phyloP scores from a whole-genome alignment of 495 filamentous ascomycete species.

The Hypoxylon rickii region DNA sequence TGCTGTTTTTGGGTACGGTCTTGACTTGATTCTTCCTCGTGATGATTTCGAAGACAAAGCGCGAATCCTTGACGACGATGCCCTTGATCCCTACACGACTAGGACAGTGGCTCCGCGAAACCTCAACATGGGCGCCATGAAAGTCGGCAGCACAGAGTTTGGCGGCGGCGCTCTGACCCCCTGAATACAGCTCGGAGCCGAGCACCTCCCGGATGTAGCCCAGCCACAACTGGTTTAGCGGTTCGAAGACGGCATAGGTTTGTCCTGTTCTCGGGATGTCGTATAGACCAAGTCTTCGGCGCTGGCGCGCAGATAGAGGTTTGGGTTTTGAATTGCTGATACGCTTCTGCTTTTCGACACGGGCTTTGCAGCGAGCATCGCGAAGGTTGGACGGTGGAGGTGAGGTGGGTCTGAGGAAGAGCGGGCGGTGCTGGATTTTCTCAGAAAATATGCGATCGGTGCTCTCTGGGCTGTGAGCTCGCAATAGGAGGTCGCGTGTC shows the following conservation, averaged over 20 bases:
- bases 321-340: constrained; percentile 66
- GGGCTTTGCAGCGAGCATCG: constrained; percentile 60
- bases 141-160: constrained; percentile 83
- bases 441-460: constrained; percentile 74
- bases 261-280: constrained; percentile 68
- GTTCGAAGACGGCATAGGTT: constrained; percentile 77
- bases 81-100: constrained; percentile 81
- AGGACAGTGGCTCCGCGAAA: constrained; percentile 79
- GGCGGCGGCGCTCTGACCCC: constrained; percentile 55
- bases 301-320: constrained; percentile 80
- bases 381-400: constrained; percentile 68
- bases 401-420: constrained; percentile 75
- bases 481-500: constrained; percentile 68
- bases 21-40: constrained; percentile 68
- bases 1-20: constrained; percentile 87
- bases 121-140: constrained; percentile 84
- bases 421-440: constrained; percentile 79
- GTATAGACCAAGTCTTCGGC: constrained; percentile 72
- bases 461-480: constrained; percentile 73
- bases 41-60: constrained; percentile 83
- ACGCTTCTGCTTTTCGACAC: constrained; percentile 60
- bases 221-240: constrained; percentile 77
- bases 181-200: constrained; percentile 50
- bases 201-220: constrained; percentile 81
- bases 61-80: constrained; percentile 87